phyloP scores from a whole-genome alignment of 1,284 basidiomycete species.

The Bjerkandera adusta region DNA sequence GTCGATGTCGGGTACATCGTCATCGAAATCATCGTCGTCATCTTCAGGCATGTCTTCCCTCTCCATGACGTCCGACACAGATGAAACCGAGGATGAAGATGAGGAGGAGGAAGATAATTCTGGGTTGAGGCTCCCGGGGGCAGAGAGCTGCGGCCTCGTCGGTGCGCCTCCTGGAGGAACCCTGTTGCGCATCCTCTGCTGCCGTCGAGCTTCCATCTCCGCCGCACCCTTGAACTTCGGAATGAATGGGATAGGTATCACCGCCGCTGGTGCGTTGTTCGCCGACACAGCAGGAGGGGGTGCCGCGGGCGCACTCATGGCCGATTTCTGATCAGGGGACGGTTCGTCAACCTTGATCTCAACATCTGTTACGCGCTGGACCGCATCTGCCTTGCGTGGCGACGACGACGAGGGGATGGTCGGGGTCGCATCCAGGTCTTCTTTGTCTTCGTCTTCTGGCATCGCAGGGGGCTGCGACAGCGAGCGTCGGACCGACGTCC shows the following conservation, averaged over 20 bases:
- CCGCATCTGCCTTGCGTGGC: constrained; percentile 16
- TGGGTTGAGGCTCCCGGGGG: constrained; percentile 35
- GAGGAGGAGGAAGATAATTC: constrained; percentile 49
- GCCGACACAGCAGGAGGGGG: not conserved
- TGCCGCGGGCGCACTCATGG: not conserved
- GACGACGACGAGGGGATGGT: constrained; percentile 20
- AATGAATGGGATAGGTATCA: constrained; percentile 45
- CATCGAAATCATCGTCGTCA: constrained; percentile 51
- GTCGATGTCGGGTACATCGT: constrained; percentile 27
- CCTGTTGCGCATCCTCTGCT: constrained; percentile 49
- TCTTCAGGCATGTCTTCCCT: constrained; percentile 44
- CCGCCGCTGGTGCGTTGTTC: constrained; percentile 8
- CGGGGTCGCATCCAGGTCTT: constrained; percentile 21
- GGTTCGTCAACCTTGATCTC: constrained; percentile 16
- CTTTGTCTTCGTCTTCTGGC: constrained; percentile 12
- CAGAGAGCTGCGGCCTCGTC: constrained; percentile 18
- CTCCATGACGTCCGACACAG: constrained; percentile 40
- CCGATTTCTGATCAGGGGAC: constrained; percentile 12
- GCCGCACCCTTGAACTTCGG: constrained; percentile 75
- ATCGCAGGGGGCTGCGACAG: constrained; percentile 13
- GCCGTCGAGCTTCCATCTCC: constrained; percentile 74
- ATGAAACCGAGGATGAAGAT: constrained; percentile 12
- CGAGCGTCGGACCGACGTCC: constrained; percentile 40
- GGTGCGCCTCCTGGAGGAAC: constrained; percentile 19
- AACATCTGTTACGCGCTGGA: constrained; percentile 1